Percentiles rank a stretch among this genome's conserved stretches.
These are phyloP conservation scores for Chrysosporium keratinophilum DNA, from an alignment of 2,329 filamentous ascomycete species.

Conservation along the genomic window DNA sequence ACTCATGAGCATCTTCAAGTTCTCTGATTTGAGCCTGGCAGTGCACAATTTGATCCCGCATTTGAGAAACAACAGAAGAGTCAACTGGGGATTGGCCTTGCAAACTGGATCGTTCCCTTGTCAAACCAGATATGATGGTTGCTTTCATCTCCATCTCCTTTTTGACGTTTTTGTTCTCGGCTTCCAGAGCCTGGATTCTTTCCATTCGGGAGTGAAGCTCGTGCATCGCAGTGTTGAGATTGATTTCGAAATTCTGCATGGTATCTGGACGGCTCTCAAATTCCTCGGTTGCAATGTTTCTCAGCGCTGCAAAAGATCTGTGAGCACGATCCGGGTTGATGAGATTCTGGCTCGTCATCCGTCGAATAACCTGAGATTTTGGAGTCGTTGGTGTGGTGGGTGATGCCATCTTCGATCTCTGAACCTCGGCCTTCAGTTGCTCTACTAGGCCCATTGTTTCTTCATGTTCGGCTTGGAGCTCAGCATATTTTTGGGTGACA, in stretches of 20 bases:
- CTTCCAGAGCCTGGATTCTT: conserved; percentile 79
- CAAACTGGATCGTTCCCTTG: conserved; percentile 82
- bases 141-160: conserved; percentile 98
- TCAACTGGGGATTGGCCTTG: conserved; percentile 72
- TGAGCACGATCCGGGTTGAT: conserved; percentile 75
- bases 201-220: conserved; percentile 81
- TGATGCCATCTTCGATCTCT: conserved; percentile 56
- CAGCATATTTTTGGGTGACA: conserved; percentile 67
- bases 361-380: conserved; percentile 63
- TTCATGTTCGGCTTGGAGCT: conserved; percentile 71
- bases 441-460: conserved; percentile 78
- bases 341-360: conserved; percentile 85
- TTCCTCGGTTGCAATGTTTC: conserved; percentile 77
- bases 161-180: conserved; percentile 68
- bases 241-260: conserved; percentile 86
- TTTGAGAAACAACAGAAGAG: conserved; percentile 75
- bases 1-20: conserved; percentile 61
- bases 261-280: conserved; percentile 72
- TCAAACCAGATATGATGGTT: conserved; percentile 87
- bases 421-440: conserved; percentile 76
- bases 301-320: conserved; percentile 77
- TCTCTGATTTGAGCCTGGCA: conserved; percentile 70
- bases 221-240: conserved; percentile 83
- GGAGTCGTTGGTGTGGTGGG: conserved; percentile 51
- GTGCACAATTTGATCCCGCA: conserved; percentile 79